Evolutionary conservation across 1,139 yeast species (phyloP).

Genomic region (Arxiozyma telluris): DNA sequence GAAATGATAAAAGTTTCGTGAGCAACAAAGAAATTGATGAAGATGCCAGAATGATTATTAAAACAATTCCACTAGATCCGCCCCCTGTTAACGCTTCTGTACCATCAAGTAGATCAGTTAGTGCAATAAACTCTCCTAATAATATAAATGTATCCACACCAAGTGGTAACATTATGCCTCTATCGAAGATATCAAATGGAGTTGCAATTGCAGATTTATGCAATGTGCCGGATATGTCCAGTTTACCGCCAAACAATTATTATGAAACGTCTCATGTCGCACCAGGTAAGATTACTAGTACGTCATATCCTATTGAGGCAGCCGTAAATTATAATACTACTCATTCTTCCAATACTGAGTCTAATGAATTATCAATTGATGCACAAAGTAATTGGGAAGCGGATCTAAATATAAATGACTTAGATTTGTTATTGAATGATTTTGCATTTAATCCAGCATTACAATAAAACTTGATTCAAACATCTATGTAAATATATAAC

Average conservation of each 20-base stretch:
- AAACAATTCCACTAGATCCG: conserved; percentile 75
- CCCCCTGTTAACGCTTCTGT: conserved; percentile 45
- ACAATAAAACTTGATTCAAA: background rate
- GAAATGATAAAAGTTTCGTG: conserved; percentile 15
- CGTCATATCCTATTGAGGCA: background rate
- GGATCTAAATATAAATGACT: conserved; percentile 79
- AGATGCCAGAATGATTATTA: conserved; percentile 61
- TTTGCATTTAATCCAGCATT: conserved; percentile 63
- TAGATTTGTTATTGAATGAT: conserved; percentile 85
- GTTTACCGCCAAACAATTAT: background rate
- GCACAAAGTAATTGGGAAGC: conserved; percentile 45
- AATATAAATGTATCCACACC: background rate
- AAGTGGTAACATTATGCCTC: background rate
- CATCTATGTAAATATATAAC: background rate
- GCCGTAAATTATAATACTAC: background rate
- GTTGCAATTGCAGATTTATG: background rate
- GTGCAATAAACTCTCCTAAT: conserved; percentile 12
- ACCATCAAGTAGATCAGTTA: conserved; percentile 17
- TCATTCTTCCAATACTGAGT: background rate
- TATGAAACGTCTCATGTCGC: background rate
- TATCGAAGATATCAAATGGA: conserved; percentile 1
- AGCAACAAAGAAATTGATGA: conserved; percentile 47
- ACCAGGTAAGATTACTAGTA: background rate
- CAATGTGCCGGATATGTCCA: background rate
- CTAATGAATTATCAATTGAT: conserved; percentile 20